A percentile compares a stretch with the other conserved stretches of the same genome.
phyloP scores from a whole-genome alignment of 169 alveolate species.

The Besnoitia besnoiti region DNA sequence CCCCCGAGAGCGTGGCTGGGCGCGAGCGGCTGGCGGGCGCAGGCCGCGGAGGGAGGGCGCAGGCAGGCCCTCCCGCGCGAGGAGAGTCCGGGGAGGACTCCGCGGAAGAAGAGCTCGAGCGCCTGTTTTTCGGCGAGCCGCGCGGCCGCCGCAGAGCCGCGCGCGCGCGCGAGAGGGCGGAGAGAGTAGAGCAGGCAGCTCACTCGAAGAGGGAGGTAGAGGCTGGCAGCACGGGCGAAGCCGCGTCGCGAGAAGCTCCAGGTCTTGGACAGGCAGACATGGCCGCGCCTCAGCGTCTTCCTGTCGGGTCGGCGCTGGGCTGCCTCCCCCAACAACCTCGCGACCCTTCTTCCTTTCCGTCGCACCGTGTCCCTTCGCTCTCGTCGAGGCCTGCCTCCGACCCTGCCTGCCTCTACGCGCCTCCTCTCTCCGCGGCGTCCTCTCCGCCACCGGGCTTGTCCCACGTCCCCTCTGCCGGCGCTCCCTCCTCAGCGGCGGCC shows the following conservation, averaged over 20 bases:
- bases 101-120: neutral
- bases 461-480: neutral
- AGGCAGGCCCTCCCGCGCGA: too few relatives aligned
- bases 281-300: neutral
- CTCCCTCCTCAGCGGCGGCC: neutral
- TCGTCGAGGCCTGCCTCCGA: neutral
- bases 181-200: neutral
- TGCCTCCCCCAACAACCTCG: too few relatives aligned
- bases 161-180: neutral
- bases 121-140: neutral
- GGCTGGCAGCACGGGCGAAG: neutral
- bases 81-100: neutral
- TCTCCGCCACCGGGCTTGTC: neutral
- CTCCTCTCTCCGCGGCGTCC: neutral
- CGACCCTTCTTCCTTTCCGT: too few relatives aligned
- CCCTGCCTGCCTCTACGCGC: neutral
- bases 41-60: neutral
- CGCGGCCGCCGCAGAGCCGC: neutral
- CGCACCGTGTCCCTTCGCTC: neutral
- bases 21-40: neutral
- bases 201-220: too few relatives aligned
- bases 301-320: too few relatives aligned
- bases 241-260: neutral
- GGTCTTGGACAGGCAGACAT: neutral
- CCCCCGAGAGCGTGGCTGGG: neutral